These are phyloP conservation scores for Trichoderma oligosporum DNA, from an alignment of 2,329 filamentous ascomycete species.

Conservation along the genomic window DNA sequence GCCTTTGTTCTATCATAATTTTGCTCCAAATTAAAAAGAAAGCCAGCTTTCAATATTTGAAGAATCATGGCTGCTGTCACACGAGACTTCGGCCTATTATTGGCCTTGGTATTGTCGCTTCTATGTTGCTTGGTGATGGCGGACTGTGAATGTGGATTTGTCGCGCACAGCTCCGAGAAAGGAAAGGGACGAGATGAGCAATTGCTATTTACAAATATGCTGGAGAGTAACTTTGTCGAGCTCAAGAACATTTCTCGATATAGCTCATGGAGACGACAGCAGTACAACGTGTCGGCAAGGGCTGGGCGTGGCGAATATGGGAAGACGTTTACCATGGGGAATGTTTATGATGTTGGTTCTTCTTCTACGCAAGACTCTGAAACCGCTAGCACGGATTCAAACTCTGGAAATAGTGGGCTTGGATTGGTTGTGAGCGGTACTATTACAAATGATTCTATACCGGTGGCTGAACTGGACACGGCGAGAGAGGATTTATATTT, in stretches of 20 bases:
- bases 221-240: conserved; percentile 70
- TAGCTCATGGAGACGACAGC: conserved; percentile 62
- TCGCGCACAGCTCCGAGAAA: conserved; percentile 38
- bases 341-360: conserved; percentile 40
- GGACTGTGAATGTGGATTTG: conserved; percentile 71
- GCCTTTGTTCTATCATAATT: background rate
- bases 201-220: conserved; percentile 61
- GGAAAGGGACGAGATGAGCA: conserved; percentile 28
- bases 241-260: conserved; percentile 46
- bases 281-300: conserved; percentile 61
- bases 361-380: conserved; percentile 42
- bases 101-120: background rate
- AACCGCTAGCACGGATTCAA: background rate
- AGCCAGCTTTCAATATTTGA: background rate
- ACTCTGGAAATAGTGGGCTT: conserved; percentile 30
- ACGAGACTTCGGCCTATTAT: background rate
- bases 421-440: conserved; percentile 52
- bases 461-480: conserved; percentile 62
- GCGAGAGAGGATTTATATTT: conserved; percentile 60
- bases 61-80: background rate
- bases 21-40: background rate
- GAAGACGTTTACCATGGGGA: conserved; percentile 55
- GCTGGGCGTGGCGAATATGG: conserved; percentile 61
- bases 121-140: conserved; percentile 1
- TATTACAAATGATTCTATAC: conserved; percentile 50